Percentiles rank a stretch among this genome's conserved stretches.
Conservation (phyloP, 1,284 basidiomycete species). For the Heimioporus punctisporus region DNA sequence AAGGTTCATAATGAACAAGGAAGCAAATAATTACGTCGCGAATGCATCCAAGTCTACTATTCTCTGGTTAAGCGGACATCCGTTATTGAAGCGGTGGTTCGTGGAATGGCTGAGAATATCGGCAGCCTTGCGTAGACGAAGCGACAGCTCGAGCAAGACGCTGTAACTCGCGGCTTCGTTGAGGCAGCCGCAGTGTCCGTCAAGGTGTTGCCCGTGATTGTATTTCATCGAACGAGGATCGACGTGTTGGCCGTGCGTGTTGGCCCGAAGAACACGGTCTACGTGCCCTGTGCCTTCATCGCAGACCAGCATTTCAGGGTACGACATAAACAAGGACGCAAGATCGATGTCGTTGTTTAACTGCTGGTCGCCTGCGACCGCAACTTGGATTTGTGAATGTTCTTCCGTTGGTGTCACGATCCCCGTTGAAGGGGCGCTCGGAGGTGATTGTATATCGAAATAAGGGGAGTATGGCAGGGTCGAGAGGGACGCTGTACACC, state of each 20-base stretch:
- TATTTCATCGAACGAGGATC: constrained; percentile 16
- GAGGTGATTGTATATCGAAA: constrained; percentile 33
- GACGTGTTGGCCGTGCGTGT: constrained; percentile 3
- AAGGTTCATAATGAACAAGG: not conserved
- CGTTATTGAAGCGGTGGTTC: constrained; percentile 46
- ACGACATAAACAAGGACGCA: constrained; percentile 42
- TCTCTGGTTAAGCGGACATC: constrained; percentile 53
- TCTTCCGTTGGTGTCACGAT: constrained; percentile 45
- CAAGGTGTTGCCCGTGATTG: constrained; percentile 9
- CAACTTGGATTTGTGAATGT: constrained; percentile 29
- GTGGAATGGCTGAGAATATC: constrained; percentile 53
- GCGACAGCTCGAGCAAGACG: constrained; percentile 60
- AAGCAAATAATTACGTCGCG: constrained; percentile 47
- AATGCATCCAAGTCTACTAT: constrained; percentile 59
- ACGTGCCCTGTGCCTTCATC: constrained; percentile 12
- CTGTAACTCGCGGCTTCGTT: constrained; percentile 53
- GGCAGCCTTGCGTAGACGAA: constrained; percentile 58
- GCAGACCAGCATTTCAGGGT: constrained; percentile 32
- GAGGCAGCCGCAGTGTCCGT: constrained; percentile 59
- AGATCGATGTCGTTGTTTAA: constrained; percentile 36
- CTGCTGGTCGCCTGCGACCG: constrained; percentile 32
- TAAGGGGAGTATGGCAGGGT: constrained; percentile 27
- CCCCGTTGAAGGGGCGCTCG: constrained; percentile 43
- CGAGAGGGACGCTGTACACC: constrained; percentile 5
- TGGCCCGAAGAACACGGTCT: constrained; percentile 6